These are phyloP conservation scores for Myriosclerotinia duriaeana DNA, from an alignment of 2,329 filamentous ascomycete species.

Conservation along the genomic window DNA sequence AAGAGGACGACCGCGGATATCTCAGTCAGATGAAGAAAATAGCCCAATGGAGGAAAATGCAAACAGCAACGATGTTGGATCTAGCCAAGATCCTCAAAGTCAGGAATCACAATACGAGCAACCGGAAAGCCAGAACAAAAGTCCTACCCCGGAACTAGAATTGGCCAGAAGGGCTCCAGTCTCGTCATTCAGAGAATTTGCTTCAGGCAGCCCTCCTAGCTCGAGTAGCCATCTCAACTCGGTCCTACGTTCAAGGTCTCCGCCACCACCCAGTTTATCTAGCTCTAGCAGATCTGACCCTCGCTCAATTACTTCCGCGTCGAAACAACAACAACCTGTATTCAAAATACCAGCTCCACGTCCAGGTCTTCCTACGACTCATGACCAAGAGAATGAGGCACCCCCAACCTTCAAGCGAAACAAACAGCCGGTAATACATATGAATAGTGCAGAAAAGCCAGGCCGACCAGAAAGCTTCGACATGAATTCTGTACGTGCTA, in stretches of 20 bases:
- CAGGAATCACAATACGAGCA: slow-evolving; percentile 35
- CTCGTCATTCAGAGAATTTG: slow-evolving; percentile 35
- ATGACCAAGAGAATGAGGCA: slow-evolving; percentile 84
- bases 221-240: slow-evolving; percentile 41
- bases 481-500: slow-evolving; percentile 41
- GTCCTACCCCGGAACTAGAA: slow-evolving; percentile 34
- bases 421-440: slow-evolving; percentile 35
- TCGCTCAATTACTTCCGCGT: slow-evolving; percentile 45
- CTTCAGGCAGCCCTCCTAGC: slow-evolving; percentile 60
- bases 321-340: slow-evolving; percentile 48
- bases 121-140: slow-evolving; percentile 36
- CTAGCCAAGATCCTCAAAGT: slow-evolving; percentile 38
- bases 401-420: slow-evolving; percentile 64
- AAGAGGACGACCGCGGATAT: slow-evolving; percentile 63
- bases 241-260: slow-evolving; percentile 37
- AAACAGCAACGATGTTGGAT: slow-evolving; percentile 38
- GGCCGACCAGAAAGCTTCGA: slow-evolving; percentile 52
- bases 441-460: slow-evolving; percentile 48
- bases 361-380: slow-evolving; percentile 57
- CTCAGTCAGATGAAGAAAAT: slow-evolving; percentile 46
- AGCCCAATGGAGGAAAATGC: slow-evolving; percentile 42
- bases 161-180: slow-evolving; percentile 5
- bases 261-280: slow-evolving; percentile 35
- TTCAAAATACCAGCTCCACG: slow-evolving; percentile 59
- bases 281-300: slow-evolving; percentile 38